Percentiles rank a stretch among this genome's conserved stretches.
Evolutionary conservation across 2,329 filamentous ascomycete species (phyloP).

Genomic region (Talaromyces sp.): DNA sequence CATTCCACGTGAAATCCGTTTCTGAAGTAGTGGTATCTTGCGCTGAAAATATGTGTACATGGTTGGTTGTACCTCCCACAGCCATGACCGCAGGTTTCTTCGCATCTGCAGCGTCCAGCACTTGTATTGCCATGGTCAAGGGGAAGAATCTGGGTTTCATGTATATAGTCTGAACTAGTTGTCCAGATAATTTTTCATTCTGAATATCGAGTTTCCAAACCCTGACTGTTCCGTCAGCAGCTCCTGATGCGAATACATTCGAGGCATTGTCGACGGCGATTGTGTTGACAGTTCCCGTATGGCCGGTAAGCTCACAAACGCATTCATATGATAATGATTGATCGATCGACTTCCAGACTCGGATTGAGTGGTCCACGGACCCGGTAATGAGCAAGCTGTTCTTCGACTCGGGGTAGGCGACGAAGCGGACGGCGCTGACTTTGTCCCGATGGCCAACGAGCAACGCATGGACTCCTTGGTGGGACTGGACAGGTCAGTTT

Average conservation of each 20-base stretch:
- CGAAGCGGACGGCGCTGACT: conserved; percentile 81
- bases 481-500: conserved; percentile 21
- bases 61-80: conserved; percentile 77
- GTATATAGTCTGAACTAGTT: conserved; percentile 61
- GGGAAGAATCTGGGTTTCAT: conserved; percentile 80
- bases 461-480: conserved; percentile 62
- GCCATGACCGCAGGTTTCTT: conserved; percentile 62
- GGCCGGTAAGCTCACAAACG: conserved; percentile 57
- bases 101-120: conserved; percentile 53
- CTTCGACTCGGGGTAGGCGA: conserved; percentile 52
- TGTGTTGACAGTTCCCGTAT: conserved; percentile 71
- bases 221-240: conserved; percentile 61
- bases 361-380: conserved; percentile 73
- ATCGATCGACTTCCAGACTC: conserved; percentile 53
- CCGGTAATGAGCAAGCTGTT: conserved; percentile 68
- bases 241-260: conserved; percentile 55
- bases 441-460: conserved; percentile 73
- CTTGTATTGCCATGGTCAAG: conserved; percentile 67
- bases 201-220: conserved; percentile 62
- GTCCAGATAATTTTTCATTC: conserved; percentile 41
- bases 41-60: conserved; percentile 75
- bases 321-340: conserved; percentile 37
- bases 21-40: conserved; percentile 35
- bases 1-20: conserved; percentile 64
- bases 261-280: conserved; percentile 48